phyloP scores from a whole-genome alignment of 441 rosid species.

The Gossypium davidsonii region DNA sequence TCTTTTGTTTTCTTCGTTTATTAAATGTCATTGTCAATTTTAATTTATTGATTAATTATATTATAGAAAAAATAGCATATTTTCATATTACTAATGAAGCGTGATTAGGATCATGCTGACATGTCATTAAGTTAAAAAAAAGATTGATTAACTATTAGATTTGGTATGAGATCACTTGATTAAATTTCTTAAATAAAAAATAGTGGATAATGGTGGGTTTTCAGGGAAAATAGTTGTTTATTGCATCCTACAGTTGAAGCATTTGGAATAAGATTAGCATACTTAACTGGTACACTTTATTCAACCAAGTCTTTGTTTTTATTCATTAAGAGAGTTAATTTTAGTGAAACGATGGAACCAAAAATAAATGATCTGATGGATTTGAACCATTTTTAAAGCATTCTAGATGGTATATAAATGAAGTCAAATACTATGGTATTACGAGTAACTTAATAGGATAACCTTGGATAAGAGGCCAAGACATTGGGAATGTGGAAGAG shows the following conservation, averaged over 20 bases:
- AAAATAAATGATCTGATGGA: too few species aligned
- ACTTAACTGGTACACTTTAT: too few species aligned
- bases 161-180: background rate
- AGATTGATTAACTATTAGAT: background rate
- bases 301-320: too few species aligned
- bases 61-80: background rate
- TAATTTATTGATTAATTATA: slow-evolving; percentile 10
- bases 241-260: background rate
- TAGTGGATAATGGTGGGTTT: background rate
- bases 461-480: slow-evolving; percentile 4
- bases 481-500: too few species aligned
- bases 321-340: too few species aligned
- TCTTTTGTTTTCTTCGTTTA: background rate
- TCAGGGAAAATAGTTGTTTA: background rate
- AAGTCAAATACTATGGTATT: too few species aligned
- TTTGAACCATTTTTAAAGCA: too few species aligned
- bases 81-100: background rate
- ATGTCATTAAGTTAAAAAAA: background rate
- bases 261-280: background rate
- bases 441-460: background rate
- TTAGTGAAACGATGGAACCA: too few species aligned
- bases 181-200: background rate
- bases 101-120: background rate
- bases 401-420: too few species aligned
- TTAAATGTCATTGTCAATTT: slow-evolving; percentile 13